Percentiles rank a stretch among this genome's conserved stretches.
Conservation (phyloP, 1,284 basidiomycete species). For the Leccinum insigne region DNA sequence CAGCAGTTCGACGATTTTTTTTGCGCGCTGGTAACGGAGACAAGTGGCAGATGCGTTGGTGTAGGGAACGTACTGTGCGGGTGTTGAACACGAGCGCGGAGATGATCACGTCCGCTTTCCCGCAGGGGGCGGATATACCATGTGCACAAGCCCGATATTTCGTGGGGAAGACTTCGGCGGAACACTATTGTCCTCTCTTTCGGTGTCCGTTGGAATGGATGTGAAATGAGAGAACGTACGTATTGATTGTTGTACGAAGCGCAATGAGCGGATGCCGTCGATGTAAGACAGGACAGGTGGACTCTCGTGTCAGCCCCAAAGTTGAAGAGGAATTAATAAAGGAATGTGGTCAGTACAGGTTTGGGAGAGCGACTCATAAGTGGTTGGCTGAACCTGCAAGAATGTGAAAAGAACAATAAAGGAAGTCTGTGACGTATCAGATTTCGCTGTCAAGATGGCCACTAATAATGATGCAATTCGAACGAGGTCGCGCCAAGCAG, state of each 20-base stretch:
- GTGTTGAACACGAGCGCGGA: constrained; percentile 80
- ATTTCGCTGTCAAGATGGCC: constrained; percentile 66
- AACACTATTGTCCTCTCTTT: constrained; percentile 41
- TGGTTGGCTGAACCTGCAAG: constrained; percentile 39
- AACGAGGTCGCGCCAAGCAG: background rate
- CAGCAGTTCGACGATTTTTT: no score
- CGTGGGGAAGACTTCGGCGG: constrained; percentile 91
- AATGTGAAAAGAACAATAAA: constrained; percentile 76
- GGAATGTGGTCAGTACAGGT: background rate
- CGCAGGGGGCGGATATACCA: constrained; percentile 77
- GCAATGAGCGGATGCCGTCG: constrained; percentile 5
- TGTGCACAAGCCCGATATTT: constrained; percentile 79
- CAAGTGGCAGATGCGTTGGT: no score
- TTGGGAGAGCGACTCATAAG: no score
- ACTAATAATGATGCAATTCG: constrained; percentile 33
- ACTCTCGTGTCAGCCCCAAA: constrained; percentile 84
- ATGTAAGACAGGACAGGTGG: background rate
- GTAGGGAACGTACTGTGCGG: constrained; percentile 37
- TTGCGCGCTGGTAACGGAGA: no score
- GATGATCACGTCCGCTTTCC: constrained; percentile 83
- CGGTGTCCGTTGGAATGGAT: background rate
- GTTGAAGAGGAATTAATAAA: constrained; percentile 69
- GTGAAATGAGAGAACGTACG: constrained; percentile 34
- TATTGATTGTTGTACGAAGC: constrained; percentile 34
- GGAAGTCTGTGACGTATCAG: constrained; percentile 46